Percentiles rank a stretch among this genome's conserved stretches.
These are phyloP conservation scores for Tricholoma furcatifolium DNA, from an alignment of 768 basidiomycete species.

Conservation along the genomic window DNA sequence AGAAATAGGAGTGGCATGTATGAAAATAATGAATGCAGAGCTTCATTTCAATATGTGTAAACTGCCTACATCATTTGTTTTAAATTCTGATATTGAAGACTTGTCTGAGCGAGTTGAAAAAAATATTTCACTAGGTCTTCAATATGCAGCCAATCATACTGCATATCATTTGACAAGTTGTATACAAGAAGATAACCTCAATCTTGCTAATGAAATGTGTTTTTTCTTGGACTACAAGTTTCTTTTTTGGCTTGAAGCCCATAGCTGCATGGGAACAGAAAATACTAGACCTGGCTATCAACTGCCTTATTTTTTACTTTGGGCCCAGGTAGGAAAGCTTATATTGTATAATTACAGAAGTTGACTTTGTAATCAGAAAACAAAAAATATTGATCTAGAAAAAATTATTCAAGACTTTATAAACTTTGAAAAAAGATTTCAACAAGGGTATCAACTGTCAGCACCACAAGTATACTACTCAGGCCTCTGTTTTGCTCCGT, in stretches of 20 bases:
- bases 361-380: too few species aligned
- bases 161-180: slow-evolving; percentile 7
- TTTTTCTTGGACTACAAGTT: slow-evolving; percentile 5
- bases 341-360: too few species aligned
- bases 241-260: slow-evolving; percentile 18
- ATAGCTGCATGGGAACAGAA: slow-evolving; percentile 9
- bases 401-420: too few species aligned
- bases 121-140: slow-evolving; percentile 1
- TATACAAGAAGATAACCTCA: neutral
- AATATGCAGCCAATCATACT: slow-evolving; percentile 10
- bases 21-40: slow-evolving; percentile 5
- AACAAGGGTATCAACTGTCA: too few species aligned
- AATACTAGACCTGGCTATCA: too few species aligned
- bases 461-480: too few species aligned
- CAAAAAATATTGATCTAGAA: too few species aligned
- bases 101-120: neutral
- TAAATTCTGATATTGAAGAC: slow-evolving; percentile 5
- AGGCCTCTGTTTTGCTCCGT: too few species aligned
- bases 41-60: slow-evolving; percentile 18
- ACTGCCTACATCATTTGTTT: slow-evolving; percentile 7
- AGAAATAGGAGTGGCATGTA: neutral
- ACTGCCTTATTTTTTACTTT: too few species aligned
- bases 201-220: neutral
- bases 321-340: too few species aligned
- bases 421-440: too few species aligned